These are phyloP conservation scores for Aspergillus ruber DNA, from an alignment of 2,329 filamentous ascomycete species.

Conservation along the genomic window DNA sequence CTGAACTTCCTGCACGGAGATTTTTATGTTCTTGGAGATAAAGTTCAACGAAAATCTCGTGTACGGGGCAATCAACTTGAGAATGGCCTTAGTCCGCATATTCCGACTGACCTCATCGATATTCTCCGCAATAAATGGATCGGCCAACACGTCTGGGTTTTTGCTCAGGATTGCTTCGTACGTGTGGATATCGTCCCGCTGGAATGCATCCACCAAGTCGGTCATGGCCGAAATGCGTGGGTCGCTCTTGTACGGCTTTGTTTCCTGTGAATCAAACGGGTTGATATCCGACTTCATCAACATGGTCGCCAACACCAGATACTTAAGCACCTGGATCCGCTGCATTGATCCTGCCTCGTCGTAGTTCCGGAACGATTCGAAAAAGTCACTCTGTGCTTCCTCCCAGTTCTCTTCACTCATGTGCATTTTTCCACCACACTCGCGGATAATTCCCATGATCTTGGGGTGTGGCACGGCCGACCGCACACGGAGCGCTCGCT, in stretches of 20 bases:
- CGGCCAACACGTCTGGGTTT: slow-evolving; percentile 81
- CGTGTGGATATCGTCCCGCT: slow-evolving; percentile 84
- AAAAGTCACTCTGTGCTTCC: slow-evolving; percentile 93
- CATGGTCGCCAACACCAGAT: slow-evolving; percentile 94
- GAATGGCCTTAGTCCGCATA: slow-evolving; percentile 91
- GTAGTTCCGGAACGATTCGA: slow-evolving; percentile 97
- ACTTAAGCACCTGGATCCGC: slow-evolving; percentile 94
- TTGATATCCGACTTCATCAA: slow-evolving; percentile 98
- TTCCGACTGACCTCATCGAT: slow-evolving; percentile 98
- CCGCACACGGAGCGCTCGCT: slow-evolving; percentile 81
- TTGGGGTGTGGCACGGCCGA: slow-evolving; percentile 98
- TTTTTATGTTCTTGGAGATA: slow-evolving; percentile 82
- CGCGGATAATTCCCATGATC: slow-evolving; percentile 98
- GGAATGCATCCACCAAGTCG: slow-evolving; percentile 91
- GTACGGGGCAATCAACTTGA: slow-evolving; percentile 92
- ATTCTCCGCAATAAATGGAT: slow-evolving; percentile 96
- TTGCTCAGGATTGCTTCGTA: slow-evolving; percentile 84
- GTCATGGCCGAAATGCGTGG: slow-evolving; percentile 96
- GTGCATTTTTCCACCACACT: slow-evolving; percentile 99
- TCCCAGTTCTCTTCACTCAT: slow-evolving; percentile 99
- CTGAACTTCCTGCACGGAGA: slow-evolving; percentile 77
- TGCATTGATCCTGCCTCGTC: slow-evolving; percentile 95
- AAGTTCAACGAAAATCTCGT: slow-evolving; percentile 83
- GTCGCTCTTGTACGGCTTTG: slow-evolving; percentile 95
- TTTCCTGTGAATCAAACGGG: slow-evolving; percentile 97